Base-by-base conservation (phyloP, 2,329 filamentous ascomycete genomes). In the Alternaria ethzedia region DNA sequence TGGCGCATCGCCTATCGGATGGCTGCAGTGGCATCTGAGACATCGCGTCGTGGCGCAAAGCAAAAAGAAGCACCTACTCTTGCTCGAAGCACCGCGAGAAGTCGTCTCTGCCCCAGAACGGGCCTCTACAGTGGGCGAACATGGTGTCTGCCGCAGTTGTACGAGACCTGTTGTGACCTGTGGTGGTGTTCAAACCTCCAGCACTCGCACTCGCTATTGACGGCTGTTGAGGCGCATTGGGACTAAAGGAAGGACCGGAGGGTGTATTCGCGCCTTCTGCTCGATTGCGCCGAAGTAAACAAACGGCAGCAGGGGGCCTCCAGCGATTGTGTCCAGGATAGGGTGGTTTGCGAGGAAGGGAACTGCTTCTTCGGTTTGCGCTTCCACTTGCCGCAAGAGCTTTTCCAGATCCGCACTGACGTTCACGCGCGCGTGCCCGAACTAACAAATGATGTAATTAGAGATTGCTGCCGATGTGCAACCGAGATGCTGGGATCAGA, bases 61-160 rank as follows among this genome's bases (percentile, higher is more conserved):
- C 63, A 30, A 20, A 43, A 20, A 54, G n/a, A 32, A 52, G 23
- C 26, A 65, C 90, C 78, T 82, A 93, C 91, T 93, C 89, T 79
- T 82, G 83, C 76, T 88, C 85, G 70, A 90, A 89, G 75, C 89
- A 90, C 61, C 70, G 74, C 47, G 87, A 87, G 72, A 90, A 85
- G 79, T 90, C 88, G 78, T 90, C 88, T 65, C 81, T 77, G 69
- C 82, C 81, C 88, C 88, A 90, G 68, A 88, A 75, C 36, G 86
- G 85, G 75, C 83, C 83, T 75, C 82, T 81, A 79, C 88, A 90
- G 70, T 82, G 82, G 70, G 83, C 85, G 67, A 87, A 84, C 87
- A 87, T 88, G 70, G 63, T 57, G 36, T 10, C 28, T 66, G 63
- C 61, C 47, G 59, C 62, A 63, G 61, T 63, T 54, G 59, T 44